Percentiles rank a stretch among this genome's conserved stretches.
Evolutionary conservation across 2,329 filamentous ascomycete genomes (phyloP).

Genomic region (Aspergillus sp.): DNA sequence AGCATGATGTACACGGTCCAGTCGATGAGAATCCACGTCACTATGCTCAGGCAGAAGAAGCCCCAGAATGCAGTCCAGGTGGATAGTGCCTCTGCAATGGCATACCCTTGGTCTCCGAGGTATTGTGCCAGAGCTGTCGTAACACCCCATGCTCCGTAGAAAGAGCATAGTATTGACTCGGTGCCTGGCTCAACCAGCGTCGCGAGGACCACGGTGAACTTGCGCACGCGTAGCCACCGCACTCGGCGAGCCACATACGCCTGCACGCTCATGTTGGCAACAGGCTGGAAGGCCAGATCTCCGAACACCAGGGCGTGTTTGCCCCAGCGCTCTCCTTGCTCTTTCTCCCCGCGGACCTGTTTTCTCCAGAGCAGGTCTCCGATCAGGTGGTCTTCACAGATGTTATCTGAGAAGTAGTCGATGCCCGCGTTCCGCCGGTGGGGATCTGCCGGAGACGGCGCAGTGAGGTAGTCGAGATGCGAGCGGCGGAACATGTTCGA

Average conservation of each 20-base stretch:
- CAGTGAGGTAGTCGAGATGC: constrained; percentile 75
- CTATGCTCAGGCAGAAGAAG: constrained; percentile 67
- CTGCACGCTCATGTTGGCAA: constrained; percentile 73
- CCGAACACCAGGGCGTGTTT: constrained; percentile 85
- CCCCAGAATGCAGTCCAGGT: constrained; percentile 68
- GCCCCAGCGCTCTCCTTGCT: constrained; percentile 51
- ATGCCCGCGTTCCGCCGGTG: constrained; percentile 64
- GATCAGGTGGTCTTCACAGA: constrained; percentile 96
- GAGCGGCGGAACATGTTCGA: constrained; percentile 97
- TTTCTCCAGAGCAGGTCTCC: constrained; percentile 83
- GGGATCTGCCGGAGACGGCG: constrained; percentile 51
- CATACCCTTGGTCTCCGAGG: constrained; percentile 50
- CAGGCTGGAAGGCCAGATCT: constrained; percentile 87
- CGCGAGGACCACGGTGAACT: constrained; percentile 87
- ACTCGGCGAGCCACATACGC: constrained; percentile 80
- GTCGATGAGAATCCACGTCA: constrained; percentile 73
- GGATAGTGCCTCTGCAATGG: constrained; percentile 53
- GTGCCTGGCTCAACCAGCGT: constrained; percentile 92
- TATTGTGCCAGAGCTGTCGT: constrained; percentile 66
- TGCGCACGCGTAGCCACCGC: constrained; percentile 88
- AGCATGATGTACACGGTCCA: constrained; percentile 71
- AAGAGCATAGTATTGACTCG: constrained; percentile 80
- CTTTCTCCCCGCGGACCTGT: constrained; percentile 38
- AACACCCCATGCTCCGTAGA: constrained; percentile 75
- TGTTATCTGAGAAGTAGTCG: constrained; percentile 91